phyloP scores from a whole-genome alignment of 2,329 filamentous ascomycete species.

The Colletotrichum navitas region DNA sequence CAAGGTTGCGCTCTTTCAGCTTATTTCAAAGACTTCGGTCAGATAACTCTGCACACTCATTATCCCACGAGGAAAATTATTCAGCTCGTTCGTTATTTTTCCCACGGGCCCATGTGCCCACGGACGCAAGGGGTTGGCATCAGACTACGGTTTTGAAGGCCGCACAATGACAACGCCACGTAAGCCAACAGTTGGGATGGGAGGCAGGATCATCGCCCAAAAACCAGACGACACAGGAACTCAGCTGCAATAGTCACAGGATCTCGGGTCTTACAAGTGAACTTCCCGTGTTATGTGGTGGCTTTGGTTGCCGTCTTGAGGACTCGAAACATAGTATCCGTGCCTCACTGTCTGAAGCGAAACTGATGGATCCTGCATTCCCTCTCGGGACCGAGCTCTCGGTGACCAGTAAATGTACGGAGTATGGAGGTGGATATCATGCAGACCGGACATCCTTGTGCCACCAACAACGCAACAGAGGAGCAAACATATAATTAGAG shows the following conservation, averaged over 20 bases:
- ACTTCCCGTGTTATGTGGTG: background rate
- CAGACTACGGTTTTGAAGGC: slow-evolving; percentile 6
- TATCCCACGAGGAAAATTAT: background rate
- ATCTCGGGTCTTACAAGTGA: background rate
- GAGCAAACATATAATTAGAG: background rate
- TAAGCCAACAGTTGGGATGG: slow-evolving; percentile 17
- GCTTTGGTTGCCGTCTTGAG: background rate
- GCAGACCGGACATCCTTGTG: background rate
- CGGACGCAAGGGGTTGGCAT: slow-evolving; percentile 10
- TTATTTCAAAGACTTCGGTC: background rate
- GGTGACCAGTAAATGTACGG: background rate
- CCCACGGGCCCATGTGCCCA: slow-evolving; percentile 2
- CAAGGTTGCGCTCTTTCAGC: background rate
- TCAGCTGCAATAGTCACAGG: background rate
- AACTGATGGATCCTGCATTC: slow-evolving; percentile 7
- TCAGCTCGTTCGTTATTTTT: background rate
- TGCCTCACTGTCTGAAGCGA: slow-evolving; percentile 33
- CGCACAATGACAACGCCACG: slow-evolving; percentile 20
- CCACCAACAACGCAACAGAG: too few relatives aligned
- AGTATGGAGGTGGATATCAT: slow-evolving; percentile 3
- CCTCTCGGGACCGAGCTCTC: slow-evolving; percentile 25
- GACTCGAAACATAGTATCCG: slow-evolving; percentile 15
- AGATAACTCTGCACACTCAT: background rate
- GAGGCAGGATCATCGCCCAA: background rate
- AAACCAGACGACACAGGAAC: slow-evolving; percentile 20